Evolutionary conservation across 306 rosid genomes (phyloP).

Genomic region (Trifolium fragiferum): DNA sequence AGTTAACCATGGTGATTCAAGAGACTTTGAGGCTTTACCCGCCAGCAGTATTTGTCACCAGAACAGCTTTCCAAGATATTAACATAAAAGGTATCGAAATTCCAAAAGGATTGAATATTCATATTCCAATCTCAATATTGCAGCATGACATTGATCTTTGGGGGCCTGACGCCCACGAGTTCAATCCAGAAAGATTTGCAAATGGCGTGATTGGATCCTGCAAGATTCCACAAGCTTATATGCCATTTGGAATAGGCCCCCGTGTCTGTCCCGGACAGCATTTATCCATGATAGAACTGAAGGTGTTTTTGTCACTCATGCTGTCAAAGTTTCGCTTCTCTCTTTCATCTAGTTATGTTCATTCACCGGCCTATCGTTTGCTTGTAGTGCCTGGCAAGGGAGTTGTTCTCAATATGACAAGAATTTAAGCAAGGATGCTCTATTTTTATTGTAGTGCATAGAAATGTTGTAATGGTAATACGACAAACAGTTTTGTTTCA

Average conservation of each 20-base stretch:
- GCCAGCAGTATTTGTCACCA: background rate
- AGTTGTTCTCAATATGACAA: conserved; percentile 44
- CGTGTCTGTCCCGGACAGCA: conserved; percentile 65
- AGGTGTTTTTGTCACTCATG: conserved; percentile 53
- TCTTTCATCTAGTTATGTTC: conserved; percentile 42
- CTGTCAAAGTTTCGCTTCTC: conserved; percentile 42
- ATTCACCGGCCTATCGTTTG: conserved; percentile 45
- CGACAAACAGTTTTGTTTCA: background rate
- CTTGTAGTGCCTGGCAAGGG: conserved; percentile 48
- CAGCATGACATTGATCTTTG: conserved; percentile 55
- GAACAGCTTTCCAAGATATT: background rate
- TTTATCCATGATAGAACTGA: conserved; percentile 61
- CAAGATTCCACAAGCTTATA: conserved; percentile 57
- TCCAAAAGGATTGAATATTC: conserved; percentile 66
- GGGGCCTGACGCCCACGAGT: conserved; percentile 65
- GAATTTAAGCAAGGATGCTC: conserved; percentile 25
- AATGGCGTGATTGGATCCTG: conserved; percentile 58
- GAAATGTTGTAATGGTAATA: background rate
- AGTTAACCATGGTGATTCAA: conserved; percentile 3
- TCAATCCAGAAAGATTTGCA: conserved; percentile 69
- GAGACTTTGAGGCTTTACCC: background rate
- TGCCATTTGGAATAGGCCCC: conserved; percentile 67
- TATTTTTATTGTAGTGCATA: background rate
- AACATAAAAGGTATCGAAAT: conserved; percentile 49
- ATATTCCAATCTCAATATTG: conserved; percentile 57